phyloP scores from a whole-genome alignment of 306 rosid species.

The Cicer bijugum region DNA sequence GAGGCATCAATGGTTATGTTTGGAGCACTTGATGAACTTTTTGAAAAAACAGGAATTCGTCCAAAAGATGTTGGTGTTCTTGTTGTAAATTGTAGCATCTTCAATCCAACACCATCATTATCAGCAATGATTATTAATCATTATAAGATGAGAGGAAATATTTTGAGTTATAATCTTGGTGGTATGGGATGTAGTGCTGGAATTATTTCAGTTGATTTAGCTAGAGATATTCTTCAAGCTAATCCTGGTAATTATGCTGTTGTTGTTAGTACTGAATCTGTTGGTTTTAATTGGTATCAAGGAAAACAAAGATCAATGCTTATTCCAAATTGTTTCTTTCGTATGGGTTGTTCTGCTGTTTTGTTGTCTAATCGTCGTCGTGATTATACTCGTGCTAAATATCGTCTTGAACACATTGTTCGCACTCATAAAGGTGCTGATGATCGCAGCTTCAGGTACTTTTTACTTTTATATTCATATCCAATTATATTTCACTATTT shows the following conservation, averaged over 20 bases:
- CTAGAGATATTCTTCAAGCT: slow-evolving; percentile 79
- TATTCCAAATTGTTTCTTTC: slow-evolving; percentile 82
- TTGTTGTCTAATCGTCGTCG: slow-evolving; percentile 89
- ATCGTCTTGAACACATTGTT: slow-evolving; percentile 86
- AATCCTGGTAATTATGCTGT: slow-evolving; percentile 87
- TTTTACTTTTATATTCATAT: not conserved
- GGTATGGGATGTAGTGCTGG: slow-evolving; percentile 99
- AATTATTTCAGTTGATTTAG: slow-evolving; percentile 79
- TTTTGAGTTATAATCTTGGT: slow-evolving; percentile 87
- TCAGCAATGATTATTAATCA: slow-evolving; percentile 98
- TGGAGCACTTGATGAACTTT: slow-evolving; percentile 91
- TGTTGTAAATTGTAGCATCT: slow-evolving; percentile 93
- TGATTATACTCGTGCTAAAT: slow-evolving; percentile 75
- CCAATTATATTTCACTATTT: not conserved
- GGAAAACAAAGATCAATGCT: slow-evolving; percentile 88
- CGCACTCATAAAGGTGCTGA: slow-evolving; percentile 97
- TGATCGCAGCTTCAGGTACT: slow-evolving; percentile 87
- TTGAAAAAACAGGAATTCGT: slow-evolving; percentile 74
- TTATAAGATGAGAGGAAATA: slow-evolving; percentile 96
- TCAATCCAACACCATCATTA: slow-evolving; percentile 92
- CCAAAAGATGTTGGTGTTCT: slow-evolving; percentile 85
- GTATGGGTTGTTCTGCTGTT: slow-evolving; percentile 97
- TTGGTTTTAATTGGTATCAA: slow-evolving; percentile 90
- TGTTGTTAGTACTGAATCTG: slow-evolving; percentile 90
- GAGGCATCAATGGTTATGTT: slow-evolving; percentile 91